Evolutionary conservation across 768 basidiomycete species (phyloP), one percentile per base, ranked within the genome.

Genomic region (Panaeolus cyanescens): DNA sequence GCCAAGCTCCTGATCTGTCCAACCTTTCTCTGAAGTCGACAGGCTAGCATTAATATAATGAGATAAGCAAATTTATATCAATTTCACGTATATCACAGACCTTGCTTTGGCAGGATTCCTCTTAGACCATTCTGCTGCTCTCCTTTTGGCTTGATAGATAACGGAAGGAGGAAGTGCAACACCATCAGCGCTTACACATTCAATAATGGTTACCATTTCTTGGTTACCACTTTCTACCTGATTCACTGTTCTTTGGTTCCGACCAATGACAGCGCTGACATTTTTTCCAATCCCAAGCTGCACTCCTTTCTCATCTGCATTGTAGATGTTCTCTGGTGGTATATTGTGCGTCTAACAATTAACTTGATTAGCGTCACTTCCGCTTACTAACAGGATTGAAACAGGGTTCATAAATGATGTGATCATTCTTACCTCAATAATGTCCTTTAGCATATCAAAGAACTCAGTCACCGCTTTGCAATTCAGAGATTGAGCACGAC

Each of bases 201-300:
- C 78, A 39, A 84, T 77, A 20, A 82, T 64, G 0, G 81, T 83
- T 12, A 84, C 74, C 0, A 81, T 71, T 61, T 83, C 78, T 1
- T 72, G 66, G 56, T 75, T 74, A 9, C 57, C 65, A 54, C 75
- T 67, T 58, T 77, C 72, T 58, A 77, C 63, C 25, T 74, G 70
- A 25, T 75, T 72, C 13, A 71, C 67, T 58, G 71, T 74, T 37
- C 71, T 62, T 40, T 67, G 67, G 17, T 60, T 39, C 0, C 59
- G 58, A 28, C 70, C 68, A 31, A 68, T 33, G 33, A 71, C 65
- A 2, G 68, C 68, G 15, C 56, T 34, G 12, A 70, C 54, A 19
- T 40, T 45, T 25, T 56, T 58, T 19, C 70, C 70, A 15, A 67
- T 45, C 0, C 70, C 71, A 6, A 70, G 63, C 58, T 77, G 73